Percentiles rank a stretch among this genome's conserved stretches.
Evolutionary conservation across 345 rosid genomes (phyloP).

Genomic region (Balakata baccata): DNA sequence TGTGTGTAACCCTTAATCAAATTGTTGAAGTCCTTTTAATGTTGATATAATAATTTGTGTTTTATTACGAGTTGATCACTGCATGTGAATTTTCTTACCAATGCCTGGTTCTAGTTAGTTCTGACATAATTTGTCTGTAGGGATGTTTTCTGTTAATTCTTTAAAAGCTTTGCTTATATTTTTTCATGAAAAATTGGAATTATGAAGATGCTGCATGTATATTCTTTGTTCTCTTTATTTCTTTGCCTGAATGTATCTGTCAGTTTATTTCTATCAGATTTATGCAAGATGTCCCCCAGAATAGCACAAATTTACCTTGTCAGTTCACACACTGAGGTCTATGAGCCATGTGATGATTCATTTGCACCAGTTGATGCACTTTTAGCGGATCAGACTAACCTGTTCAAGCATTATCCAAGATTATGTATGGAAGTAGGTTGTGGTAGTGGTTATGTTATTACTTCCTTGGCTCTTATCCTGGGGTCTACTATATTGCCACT

Average conservation of each 20-base stretch:
- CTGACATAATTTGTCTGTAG: too few relatives aligned
- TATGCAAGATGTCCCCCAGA: constrained; percentile 37
- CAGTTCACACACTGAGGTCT: constrained; percentile 81
- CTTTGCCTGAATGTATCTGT: neutral
- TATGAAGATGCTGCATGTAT: too few relatives aligned
- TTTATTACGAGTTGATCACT: too few relatives aligned
- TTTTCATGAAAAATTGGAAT: too few relatives aligned
- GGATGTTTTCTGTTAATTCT: too few relatives aligned
- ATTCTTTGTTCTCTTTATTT: too few relatives aligned
- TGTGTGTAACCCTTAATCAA: too few relatives aligned
- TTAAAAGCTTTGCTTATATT: too few relatives aligned
- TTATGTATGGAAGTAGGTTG: constrained; percentile 78
- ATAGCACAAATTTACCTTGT: constrained; percentile 68
- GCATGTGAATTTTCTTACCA: too few relatives aligned
- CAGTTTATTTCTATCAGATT: neutral
- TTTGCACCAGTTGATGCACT: constrained; percentile 86
- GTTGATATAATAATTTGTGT: too few relatives aligned
- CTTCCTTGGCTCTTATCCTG: constrained; percentile 69
- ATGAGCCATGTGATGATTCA: constrained; percentile 92
- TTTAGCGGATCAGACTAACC: constrained; percentile 55
- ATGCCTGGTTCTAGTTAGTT: too few relatives aligned
- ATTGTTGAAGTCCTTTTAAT: too few relatives aligned
- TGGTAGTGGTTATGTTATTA: constrained; percentile 83
- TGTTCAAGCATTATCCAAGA: constrained; percentile 55
- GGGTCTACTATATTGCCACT: constrained; percentile 55